Evolutionary conservation across 148 eudicot genomes (phyloP), one percentile per base, ranked within the genome.

Genomic region (Camellia japonica): DNA sequence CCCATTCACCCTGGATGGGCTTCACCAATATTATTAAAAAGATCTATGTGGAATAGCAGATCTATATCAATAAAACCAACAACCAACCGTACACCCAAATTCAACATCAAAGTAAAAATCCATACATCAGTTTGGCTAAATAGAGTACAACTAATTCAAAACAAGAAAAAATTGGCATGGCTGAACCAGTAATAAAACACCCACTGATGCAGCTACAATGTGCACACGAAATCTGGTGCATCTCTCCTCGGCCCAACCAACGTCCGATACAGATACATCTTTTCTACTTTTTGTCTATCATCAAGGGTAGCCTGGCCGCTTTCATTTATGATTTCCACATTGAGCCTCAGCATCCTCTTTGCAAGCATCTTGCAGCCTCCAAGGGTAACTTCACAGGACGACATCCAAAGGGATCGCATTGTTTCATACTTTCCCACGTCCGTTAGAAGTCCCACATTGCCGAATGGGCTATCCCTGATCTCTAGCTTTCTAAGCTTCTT

Each of bases 351-450:
- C 98, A 90, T 94, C 88, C 80, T 90, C 91, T 82, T 79, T 0
- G 97, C 93, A 0, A 94, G 89, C 38, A 80, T 73, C 87, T 86
- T 92, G 90, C 94, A 94, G 43, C 91, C 98, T 81, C 88, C 94
- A 14, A 89, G 81, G 64, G 95, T 94, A 78, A 93, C 90, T 80
- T 89, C 87, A 79, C 98, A 91, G 71, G 93, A 89, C 80, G 94
- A 93, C 94, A 93, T 94, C 98, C 95, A 92, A 92, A 92, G 98
- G 92, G 97, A 94, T 90, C 94, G 91, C 97, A 93, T 91, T 89
- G 97, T 88, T 67, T 89, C 95, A 83, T 91, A 91, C 98, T 90
- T 91, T 83, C 90, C 93, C 75, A 89, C 79, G 88, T 90, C 88
- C 77, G 78, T 86, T 54, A 93, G 87, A 88, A 91, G 94, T 62